These are phyloP conservation scores for Starmerella apis DNA, from an alignment of 805 yeast genomes.

Conservation along the genomic window DNA sequence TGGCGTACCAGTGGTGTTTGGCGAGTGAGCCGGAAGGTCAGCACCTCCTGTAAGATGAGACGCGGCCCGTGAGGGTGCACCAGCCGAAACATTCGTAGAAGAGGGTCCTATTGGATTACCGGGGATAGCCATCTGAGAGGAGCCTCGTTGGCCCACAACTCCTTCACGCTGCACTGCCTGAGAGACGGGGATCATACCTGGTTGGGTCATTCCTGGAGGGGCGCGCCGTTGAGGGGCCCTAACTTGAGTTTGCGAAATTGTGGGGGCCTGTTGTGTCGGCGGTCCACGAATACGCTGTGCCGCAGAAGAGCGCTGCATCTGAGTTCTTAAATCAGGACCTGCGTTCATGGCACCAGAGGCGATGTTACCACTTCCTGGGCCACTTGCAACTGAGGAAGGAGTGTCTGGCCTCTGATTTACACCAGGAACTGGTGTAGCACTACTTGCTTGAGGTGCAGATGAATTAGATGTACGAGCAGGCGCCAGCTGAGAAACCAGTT, in stretches of 20 bases:
- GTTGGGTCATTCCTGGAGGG: neutral
- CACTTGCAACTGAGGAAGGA: neutral
- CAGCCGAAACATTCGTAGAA: neutral
- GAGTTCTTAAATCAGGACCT: neutral
- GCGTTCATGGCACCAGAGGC: neutral
- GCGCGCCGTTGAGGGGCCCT: conserved; percentile 4
- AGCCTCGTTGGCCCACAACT: neutral
- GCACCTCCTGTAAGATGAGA: neutral
- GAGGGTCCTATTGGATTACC: neutral
- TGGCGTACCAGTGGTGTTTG: neutral
- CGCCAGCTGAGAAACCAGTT: conserved; percentile 10
- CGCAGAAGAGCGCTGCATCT: neutral
- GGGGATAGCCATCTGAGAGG: neutral
- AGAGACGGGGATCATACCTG: neutral
- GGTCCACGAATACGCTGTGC: neutral
- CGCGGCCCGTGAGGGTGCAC: neutral
- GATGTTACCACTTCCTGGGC: neutral
- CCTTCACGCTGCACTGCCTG: neutral
- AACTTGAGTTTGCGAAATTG: neutral
- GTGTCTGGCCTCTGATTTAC: neutral
- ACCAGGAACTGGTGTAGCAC: neutral
- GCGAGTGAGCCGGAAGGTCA: neutral
- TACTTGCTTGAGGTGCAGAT: neutral
- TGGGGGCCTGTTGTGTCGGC: conserved; percentile 2
- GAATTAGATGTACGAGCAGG: neutral